These are phyloP conservation scores for Chlorella ohadii DNA, from an alignment of 139 green algal genomes.

Conservation along the genomic window DNA sequence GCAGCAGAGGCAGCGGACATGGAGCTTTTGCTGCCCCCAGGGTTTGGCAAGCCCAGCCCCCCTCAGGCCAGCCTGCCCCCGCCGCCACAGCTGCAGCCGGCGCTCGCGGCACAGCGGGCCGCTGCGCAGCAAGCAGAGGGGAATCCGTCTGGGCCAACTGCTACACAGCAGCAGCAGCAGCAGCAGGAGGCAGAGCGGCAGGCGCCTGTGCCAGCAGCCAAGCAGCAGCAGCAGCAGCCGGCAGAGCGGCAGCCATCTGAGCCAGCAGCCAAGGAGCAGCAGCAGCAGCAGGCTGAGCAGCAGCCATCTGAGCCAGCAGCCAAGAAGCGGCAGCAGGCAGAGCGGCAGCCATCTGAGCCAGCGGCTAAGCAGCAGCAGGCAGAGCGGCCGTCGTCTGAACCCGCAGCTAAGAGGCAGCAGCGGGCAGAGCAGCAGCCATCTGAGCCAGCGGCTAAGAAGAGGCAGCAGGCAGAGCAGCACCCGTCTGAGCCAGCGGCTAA, in stretches of 20 bases:
- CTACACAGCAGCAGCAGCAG: not conserved
- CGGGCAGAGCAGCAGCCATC: not conserved
- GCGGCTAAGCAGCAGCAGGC: not conserved
- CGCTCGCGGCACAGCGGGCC: no score
- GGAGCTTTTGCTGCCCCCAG: no score
- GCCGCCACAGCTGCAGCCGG: no score
- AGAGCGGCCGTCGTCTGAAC: not conserved
- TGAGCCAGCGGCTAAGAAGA: not conserved
- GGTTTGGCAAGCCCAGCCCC: no score
- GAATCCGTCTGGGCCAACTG: no score
- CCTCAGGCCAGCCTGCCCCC: no score
- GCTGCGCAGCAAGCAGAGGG: no score
- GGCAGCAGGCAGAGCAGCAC: not conserved
- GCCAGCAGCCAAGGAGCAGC: not conserved
- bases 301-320: not conserved
- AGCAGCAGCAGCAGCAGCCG: not conserved
- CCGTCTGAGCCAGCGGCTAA: not conserved
- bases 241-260: not conserved
- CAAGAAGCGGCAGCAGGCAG: not conserved
- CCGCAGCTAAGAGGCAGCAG: not conserved
- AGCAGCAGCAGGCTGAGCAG: not conserved
- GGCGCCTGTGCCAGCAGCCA: not conserved
- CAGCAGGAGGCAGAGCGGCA: not conserved
- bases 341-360: not conserved
- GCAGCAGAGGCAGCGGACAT: not conserved